These are phyloP conservation scores for Alternaria brassicicola DNA, from an alignment of 2,329 filamentous ascomycete species.

Conservation along the genomic window DNA sequence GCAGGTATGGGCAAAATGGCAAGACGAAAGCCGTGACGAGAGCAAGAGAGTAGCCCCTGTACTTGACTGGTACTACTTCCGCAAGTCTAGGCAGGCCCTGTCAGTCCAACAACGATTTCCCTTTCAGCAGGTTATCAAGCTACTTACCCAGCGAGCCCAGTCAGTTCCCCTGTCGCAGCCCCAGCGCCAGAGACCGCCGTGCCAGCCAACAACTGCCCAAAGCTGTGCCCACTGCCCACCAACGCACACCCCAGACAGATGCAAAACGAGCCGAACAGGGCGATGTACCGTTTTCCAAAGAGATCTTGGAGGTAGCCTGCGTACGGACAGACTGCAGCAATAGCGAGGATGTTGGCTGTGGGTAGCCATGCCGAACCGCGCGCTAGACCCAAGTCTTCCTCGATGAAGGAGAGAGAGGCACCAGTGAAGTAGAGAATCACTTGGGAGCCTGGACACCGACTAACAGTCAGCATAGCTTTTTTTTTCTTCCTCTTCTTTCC, in stretches of 20 bases:
- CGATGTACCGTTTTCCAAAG: constrained; percentile 46
- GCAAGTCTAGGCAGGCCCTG: constrained; percentile 30
- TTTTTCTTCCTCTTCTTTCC: too few relatives aligned
- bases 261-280: constrained; percentile 39
- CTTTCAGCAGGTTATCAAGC: too few relatives aligned
- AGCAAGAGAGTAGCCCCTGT: constrained; percentile 44
- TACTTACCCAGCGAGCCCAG: constrained; percentile 44
- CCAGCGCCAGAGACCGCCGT: constrained; percentile 46
- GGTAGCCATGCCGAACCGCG: constrained; percentile 40
- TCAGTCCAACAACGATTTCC: background rate
- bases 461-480: background rate
- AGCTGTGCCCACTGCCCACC: constrained; percentile 37
- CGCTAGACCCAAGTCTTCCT: constrained; percentile 31
- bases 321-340: constrained; percentile 43
- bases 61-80: constrained; percentile 43
- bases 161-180: constrained; percentile 45
- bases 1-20: constrained; percentile 44
- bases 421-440: constrained; percentile 45
- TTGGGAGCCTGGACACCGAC: constrained; percentile 36
- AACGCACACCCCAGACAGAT: constrained; percentile 41
- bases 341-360: constrained; percentile 45
- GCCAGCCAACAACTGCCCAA: constrained; percentile 43
- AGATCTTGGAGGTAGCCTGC: constrained; percentile 47
- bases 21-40: constrained; percentile 44
- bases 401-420: constrained; percentile 41